Evolutionary conservation across 1,284 basidiomycete genomes (phyloP).

Genomic region (Phenoliferia sp.): DNA sequence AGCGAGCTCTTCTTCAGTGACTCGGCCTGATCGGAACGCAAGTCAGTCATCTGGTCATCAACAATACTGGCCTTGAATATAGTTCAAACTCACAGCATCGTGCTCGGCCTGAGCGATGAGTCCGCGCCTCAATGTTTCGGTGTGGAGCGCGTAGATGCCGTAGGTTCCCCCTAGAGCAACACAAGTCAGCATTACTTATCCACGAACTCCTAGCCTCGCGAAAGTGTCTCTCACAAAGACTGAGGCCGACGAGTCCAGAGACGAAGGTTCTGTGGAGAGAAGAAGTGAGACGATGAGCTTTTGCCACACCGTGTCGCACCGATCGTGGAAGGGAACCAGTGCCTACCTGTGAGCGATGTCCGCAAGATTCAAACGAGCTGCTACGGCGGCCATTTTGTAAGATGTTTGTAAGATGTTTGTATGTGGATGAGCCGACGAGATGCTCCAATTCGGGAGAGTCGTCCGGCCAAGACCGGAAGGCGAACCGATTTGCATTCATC

Average conservation of each 20-base stretch:
- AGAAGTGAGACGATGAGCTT: background rate
- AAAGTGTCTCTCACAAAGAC: slow-evolving; percentile 11
- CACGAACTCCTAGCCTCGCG: background rate
- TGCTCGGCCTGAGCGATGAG: slow-evolving; percentile 23
- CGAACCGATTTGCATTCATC: no score
- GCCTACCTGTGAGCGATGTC: slow-evolving; percentile 18
- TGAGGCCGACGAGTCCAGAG: slow-evolving; percentile 20
- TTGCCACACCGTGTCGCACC: background rate
- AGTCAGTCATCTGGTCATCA: background rate
- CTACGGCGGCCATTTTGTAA: background rate
- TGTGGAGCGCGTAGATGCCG: slow-evolving; percentile 27
- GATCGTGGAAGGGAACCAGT: background rate
- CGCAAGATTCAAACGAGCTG: slow-evolving; percentile 12
- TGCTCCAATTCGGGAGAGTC: background rate
- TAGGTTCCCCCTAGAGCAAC: slow-evolving; percentile 16
- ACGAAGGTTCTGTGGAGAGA: slow-evolving; percentile 19
- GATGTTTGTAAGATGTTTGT: background rate
- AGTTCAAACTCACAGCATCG: slow-evolving; percentile 3
- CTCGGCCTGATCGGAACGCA: slow-evolving; percentile 8
- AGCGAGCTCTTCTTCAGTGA: slow-evolving; percentile 6
- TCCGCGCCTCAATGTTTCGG: slow-evolving; percentile 18
- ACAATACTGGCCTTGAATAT: background rate
- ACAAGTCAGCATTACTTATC: background rate
- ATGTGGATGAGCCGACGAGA: background rate
- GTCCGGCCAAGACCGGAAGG: no score